A percentile compares a stretch with the other conserved stretches of the same genome.
These are phyloP conservation scores for Stenocarpella maydis DNA, from an alignment of 2,329 filamentous ascomycete species.

Conservation along the genomic window DNA sequence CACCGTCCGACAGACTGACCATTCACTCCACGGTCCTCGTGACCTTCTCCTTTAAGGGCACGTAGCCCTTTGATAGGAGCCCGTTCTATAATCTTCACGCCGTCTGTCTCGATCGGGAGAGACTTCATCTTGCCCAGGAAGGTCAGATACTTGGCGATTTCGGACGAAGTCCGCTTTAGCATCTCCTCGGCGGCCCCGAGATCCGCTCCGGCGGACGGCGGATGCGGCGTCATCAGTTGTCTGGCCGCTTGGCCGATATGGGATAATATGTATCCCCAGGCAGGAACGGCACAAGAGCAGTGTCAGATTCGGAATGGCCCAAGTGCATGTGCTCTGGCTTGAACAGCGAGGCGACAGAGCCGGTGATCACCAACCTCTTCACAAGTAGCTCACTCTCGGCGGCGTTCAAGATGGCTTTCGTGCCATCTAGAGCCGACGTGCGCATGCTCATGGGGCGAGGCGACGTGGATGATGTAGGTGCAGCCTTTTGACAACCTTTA, in stretches of 20 bases:
- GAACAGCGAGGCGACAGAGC: constrained; percentile 5
- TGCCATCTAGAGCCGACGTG: constrained; percentile 8
- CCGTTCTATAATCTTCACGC: neutral
- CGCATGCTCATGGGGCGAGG: constrained; percentile 11
- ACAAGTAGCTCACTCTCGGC: constrained; percentile 22
- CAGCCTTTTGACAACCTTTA: constrained; percentile 22
- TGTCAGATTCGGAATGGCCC: neutral
- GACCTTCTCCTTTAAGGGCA: constrained; percentile 21
- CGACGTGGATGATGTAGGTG: constrained; percentile 16
- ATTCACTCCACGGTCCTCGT: constrained; percentile 17
- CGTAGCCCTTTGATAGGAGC: constrained; percentile 14
- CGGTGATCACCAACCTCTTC: constrained; percentile 23
- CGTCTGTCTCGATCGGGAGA: neutral
- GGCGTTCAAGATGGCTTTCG: constrained; percentile 18
- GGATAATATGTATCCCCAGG: neutral
- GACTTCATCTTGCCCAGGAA: constrained; percentile 3
- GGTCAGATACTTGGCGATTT: constrained; percentile 15
- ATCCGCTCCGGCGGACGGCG: neutral
- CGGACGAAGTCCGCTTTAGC: constrained; percentile 16
- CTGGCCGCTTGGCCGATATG: constrained; percentile 1
- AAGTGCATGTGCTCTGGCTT: neutral
- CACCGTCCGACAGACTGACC: neutral
- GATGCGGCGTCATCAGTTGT: constrained; percentile 10
- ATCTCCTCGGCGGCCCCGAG: constrained; percentile 11
- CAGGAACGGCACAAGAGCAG: neutral